Base-by-base conservation (phyloP, 192 early-diverging fungal genomes). In the Paraglomus brasilianum region DNA sequence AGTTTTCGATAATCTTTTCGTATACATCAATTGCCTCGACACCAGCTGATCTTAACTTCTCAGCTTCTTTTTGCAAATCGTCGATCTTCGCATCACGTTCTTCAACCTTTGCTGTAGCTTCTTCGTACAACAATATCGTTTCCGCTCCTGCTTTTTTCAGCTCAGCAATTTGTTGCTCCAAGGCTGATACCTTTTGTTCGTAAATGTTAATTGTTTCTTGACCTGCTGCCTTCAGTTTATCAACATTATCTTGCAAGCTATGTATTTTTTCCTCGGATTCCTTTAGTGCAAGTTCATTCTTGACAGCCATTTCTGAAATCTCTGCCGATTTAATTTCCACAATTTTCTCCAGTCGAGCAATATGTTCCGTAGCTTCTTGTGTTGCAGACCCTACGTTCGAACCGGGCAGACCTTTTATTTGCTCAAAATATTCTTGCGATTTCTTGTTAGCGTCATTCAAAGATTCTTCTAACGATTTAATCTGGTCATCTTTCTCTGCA, bases 201-300 rank as follows among this genome's bases (percentile, higher is more conserved):
- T 82, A 82, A 19, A 82, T 60, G 9, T 82, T 75, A 3, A 82
- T 70, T 22, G 75, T 77, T 22, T 82, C 80, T 72, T 79, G 74
- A 42, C 80, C 75, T 0, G 80, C 78, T 42, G 65, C 48, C 56
- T 79, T 82, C 24, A 82, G 59, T 14, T 82, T 71, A 46, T 77
- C 70, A 0, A 76, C 74, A 1, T 73, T 61, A 46, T 65, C 68
- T 39, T 77, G 67, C 10, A 81, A 49, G 11, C 38, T 13, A 2
- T 42, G 10, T 4, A 53, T 51, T 53, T 43, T 53, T 8, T 7
- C 9, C 10, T 67, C 66, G 15, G 30, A 67, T 21, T 67, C 40
- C 11, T 38, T 22, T 30, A 57, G 39, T 42, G 13, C 24, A 49
- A 36, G 21, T 36, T 66, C 55, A 13, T 67, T 21, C 38, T 61